Evolutionary conservation across 768 basidiomycete genomes (phyloP).

Genomic region (Pisolithus microcarpus): DNA sequence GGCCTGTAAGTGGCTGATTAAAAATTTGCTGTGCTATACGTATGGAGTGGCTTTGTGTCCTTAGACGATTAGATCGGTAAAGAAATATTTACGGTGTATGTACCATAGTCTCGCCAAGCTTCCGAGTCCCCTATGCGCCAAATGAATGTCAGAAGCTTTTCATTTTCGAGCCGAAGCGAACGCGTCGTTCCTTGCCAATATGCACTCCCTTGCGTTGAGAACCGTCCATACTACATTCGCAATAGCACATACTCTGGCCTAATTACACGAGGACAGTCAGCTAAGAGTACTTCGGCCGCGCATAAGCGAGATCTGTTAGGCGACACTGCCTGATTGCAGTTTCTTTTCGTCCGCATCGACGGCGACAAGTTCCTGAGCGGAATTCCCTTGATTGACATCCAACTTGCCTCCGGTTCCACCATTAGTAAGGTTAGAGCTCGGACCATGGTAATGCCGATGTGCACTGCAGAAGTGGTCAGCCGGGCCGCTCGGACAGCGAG

Average conservation of each 20-base stretch:
- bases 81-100: neutral
- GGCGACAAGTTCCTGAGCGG: neutral
- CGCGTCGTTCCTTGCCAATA: neutral
- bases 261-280: too few relatives aligned
- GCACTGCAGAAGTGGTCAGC: slow-evolving; percentile 28
- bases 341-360: neutral
- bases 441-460: slow-evolving; percentile 48
- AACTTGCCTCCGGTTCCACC: slow-evolving; percentile 3
- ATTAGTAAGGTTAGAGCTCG: slow-evolving; percentile 39
- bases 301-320: too few relatives aligned
- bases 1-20: slow-evolving; percentile 7
- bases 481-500: neutral
- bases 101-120: too few relatives aligned
- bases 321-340: neutral
- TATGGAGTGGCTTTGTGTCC: too few relatives aligned
- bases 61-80: neutral
- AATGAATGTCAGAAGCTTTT: neutral
- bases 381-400: neutral
- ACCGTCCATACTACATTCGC: too few relatives aligned
- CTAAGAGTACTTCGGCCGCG: too few relatives aligned
- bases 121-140: neutral
- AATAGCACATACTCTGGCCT: too few relatives aligned
- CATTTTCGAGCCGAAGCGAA: neutral
- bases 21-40: too few relatives aligned
- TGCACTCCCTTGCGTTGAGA: too few relatives aligned